phyloP scores from a whole-genome alignment of 768 basidiomycete genomes.

The Stropharia rugosoannulata region DNA sequence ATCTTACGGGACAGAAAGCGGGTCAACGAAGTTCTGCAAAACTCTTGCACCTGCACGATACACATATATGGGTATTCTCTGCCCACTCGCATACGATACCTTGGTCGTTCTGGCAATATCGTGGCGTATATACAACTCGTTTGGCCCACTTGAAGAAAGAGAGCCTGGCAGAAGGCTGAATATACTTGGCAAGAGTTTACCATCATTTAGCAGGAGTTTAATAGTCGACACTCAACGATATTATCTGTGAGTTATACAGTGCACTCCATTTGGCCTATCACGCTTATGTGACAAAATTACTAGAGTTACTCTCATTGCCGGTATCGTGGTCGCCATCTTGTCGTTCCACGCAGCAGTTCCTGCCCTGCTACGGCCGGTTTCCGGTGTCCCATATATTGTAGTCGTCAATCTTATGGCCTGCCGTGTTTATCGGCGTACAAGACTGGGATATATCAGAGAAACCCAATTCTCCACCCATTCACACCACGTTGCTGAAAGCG shows the following conservation, averaged over 20 bases:
- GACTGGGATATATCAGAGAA: conserved; percentile 2
- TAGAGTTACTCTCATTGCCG: not conserved
- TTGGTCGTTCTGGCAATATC: conserved; percentile 1
- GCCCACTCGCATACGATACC: not conserved
- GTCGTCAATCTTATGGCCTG: conserved; percentile 18
- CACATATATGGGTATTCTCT: not conserved
- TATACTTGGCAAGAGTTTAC: conserved; percentile 24
- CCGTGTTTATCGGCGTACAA: conserved; percentile 15
- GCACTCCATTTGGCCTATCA: not conserved
- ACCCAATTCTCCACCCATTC: too few relatives aligned
- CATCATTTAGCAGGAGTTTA: conserved; percentile 23
- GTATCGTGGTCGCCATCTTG: not conserved
- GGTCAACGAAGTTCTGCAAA: not conserved
- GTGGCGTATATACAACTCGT: conserved; percentile 6
- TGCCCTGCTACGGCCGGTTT: not conserved
- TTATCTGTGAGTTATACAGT: conserved; percentile 29
- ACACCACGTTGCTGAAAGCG: too few relatives aligned
- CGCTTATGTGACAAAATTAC: not conserved
- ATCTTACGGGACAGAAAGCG: not conserved
- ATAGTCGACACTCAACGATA: conserved; percentile 30
- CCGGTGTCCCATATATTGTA: not conserved
- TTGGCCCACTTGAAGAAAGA: conserved; percentile 1
- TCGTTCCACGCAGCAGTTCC: not conserved
- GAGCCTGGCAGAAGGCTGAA: not conserved
- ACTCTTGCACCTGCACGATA: not conserved